Evolutionary conservation across 2,329 filamentous ascomycete genomes (phyloP).

Genomic region (Curvularia sp.): DNA sequence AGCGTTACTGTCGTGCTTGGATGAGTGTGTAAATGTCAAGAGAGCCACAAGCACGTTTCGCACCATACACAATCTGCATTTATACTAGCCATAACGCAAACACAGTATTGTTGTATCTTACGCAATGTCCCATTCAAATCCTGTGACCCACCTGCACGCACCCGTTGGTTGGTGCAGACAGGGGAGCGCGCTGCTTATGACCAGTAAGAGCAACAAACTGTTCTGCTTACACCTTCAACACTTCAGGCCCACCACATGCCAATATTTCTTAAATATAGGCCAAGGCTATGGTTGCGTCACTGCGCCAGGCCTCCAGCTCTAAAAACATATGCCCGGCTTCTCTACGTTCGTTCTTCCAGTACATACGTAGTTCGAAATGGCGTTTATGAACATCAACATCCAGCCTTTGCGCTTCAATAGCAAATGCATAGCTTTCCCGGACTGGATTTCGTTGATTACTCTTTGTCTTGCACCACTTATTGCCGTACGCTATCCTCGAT

Average conservation of each 20-base stretch:
- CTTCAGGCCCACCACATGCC: neutral
- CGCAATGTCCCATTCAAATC: neutral
- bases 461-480: constrained; percentile 46
- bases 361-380: neutral
- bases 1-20: neutral
- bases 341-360: neutral
- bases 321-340: neutral
- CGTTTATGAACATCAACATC: constrained; percentile 3
- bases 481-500: constrained; percentile 13
- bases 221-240: neutral
- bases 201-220: neutral
- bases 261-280: neutral
- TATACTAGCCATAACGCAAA: neutral
- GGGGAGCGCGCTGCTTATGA: neutral
- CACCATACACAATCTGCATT: neutral
- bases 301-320: neutral
- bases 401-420: constrained; percentile 13
- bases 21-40: neutral
- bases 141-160: neutral
- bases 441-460: constrained; percentile 44
- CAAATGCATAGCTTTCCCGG: constrained; percentile 28
- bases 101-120: neutral
- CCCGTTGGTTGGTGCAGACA: neutral
- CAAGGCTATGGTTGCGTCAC: neutral
- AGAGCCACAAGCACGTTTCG: neutral